A percentile compares a stretch with the other conserved stretches of the same genome.
These are phyloP conservation scores for Anisodus acutangulus DNA, from an alignment of 257 asterid genomes.

Conservation along the genomic window DNA sequence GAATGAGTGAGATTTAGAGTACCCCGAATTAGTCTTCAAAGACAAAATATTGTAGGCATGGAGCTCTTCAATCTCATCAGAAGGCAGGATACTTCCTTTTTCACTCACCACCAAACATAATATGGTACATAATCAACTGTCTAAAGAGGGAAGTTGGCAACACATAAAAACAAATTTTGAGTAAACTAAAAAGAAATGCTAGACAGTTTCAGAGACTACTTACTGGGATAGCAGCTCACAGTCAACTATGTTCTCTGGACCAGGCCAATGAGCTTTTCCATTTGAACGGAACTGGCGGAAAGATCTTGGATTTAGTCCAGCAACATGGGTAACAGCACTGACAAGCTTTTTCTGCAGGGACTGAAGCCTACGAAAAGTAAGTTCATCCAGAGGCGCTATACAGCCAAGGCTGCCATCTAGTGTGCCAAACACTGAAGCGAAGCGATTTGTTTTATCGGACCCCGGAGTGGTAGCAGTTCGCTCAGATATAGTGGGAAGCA, in stretches of 20 bases:
- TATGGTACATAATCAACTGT: not conserved
- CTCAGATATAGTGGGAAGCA: conserved; percentile 79
- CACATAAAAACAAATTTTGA: not conserved
- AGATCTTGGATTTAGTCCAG: conserved; percentile 91
- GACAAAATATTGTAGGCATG: not conserved
- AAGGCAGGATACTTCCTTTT: not conserved
- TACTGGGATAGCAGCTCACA: conserved; percentile 91
- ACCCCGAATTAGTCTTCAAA: not conserved
- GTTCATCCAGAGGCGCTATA: conserved; percentile 95
- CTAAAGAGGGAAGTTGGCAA: not conserved
- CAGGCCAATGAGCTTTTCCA: conserved; percentile 98
- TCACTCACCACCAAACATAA: not conserved
- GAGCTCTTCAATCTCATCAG: conserved; percentile 16
- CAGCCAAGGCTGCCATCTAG: conserved; percentile 96
- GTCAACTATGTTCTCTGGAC: conserved; percentile 95
- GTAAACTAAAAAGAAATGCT: conserved; percentile 2
- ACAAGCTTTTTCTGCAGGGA: conserved; percentile 94
- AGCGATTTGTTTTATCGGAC: conserved; percentile 93
- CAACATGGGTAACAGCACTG: conserved; percentile 82
- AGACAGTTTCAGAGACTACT: conserved; percentile 38
- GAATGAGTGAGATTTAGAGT: not conserved
- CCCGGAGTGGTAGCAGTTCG: conserved; percentile 56
- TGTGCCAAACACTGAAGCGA: conserved; percentile 86
- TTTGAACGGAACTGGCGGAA: conserved; percentile 80
- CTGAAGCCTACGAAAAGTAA: conserved; percentile 92